These are phyloP conservation scores for Lentinula novae-zelandiae DNA, from an alignment of 1,284 basidiomycete genomes.

Conservation along the genomic window DNA sequence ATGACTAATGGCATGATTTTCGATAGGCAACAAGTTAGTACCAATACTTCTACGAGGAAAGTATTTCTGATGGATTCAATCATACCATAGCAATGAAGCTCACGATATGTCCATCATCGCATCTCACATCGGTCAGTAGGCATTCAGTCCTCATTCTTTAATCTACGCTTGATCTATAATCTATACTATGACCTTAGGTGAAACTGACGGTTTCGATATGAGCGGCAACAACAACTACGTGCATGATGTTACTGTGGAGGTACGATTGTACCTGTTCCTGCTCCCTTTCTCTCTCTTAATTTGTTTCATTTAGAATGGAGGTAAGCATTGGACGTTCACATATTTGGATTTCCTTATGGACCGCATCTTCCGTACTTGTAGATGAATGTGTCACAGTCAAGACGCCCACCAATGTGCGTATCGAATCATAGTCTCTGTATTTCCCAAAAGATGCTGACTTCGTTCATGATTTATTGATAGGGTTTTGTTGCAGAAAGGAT, in stretches of 20 bases:
- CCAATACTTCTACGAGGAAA: not conserved
- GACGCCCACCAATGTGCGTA: constrained; percentile 18
- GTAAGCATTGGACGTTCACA: not conserved
- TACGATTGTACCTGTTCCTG: constrained; percentile 4
- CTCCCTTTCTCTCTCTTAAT: no score
- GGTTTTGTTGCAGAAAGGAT: constrained; percentile 20
- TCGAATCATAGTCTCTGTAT: no score
- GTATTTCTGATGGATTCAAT: not conserved
- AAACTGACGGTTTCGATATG: constrained; percentile 9
- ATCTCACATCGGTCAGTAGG: constrained; percentile 4
- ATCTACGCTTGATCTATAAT: not conserved
- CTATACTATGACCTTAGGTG: not conserved
- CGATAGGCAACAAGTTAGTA: constrained; percentile 4
- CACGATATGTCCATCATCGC: constrained; percentile 15
- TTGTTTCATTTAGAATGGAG: not conserved
- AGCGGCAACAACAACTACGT: constrained; percentile 20
- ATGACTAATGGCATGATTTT: not conserved
- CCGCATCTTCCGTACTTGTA: not conserved
- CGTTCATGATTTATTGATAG: not conserved
- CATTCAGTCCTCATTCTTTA: not conserved
- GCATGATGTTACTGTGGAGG: constrained; percentile 20
- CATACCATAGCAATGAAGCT: constrained; percentile 10
- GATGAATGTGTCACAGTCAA: constrained; percentile 22
- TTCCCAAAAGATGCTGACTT: no score
- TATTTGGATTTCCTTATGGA: not conserved